phyloP scores from a whole-genome alignment of 306 rosid species.

The Carpinus viminea region DNA sequence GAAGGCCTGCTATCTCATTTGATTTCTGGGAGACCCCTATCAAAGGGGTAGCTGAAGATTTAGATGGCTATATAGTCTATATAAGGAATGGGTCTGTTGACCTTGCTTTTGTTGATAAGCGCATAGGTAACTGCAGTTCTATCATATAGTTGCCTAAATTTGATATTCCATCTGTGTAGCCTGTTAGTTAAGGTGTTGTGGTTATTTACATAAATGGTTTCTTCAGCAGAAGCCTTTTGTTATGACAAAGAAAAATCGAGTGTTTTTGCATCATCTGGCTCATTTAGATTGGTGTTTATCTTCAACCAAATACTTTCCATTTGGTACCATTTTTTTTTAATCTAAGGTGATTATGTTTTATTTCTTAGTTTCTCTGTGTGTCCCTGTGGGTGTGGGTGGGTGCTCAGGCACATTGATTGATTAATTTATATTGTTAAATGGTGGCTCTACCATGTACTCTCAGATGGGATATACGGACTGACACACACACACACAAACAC shows the following conservation, averaged over 20 bases:
- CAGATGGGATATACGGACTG: not conserved
- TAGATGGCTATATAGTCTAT: conserved; percentile 75
- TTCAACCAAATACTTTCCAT: not conserved
- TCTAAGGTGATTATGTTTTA: not conserved
- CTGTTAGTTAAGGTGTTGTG: not conserved
- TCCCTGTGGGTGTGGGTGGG: not conserved
- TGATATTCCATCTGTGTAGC: not conserved
- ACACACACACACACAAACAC: not conserved
- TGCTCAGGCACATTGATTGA: not conserved
- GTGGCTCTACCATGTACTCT: not conserved
- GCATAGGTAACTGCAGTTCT: conserved; percentile 63
- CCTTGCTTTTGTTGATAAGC: conserved; percentile 85
- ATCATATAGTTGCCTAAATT: conserved; percentile 10
- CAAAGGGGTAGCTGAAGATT: conserved; percentile 77
- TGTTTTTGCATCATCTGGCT: not conserved
- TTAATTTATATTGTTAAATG: not conserved
- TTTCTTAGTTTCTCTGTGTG: not conserved
- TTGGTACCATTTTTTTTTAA: not conserved
- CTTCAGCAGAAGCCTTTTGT: not conserved
- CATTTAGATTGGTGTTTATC: not conserved
- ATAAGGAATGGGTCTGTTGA: conserved; percentile 94
- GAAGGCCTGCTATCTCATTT: conserved; percentile 83
- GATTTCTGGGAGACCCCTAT: conserved; percentile 82
- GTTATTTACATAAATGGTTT: not conserved
- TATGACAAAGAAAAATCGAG: not conserved